Evolutionary conservation across 352 stramenopile species (phyloP).

Genomic region (Pythium dissotocum): DNA sequence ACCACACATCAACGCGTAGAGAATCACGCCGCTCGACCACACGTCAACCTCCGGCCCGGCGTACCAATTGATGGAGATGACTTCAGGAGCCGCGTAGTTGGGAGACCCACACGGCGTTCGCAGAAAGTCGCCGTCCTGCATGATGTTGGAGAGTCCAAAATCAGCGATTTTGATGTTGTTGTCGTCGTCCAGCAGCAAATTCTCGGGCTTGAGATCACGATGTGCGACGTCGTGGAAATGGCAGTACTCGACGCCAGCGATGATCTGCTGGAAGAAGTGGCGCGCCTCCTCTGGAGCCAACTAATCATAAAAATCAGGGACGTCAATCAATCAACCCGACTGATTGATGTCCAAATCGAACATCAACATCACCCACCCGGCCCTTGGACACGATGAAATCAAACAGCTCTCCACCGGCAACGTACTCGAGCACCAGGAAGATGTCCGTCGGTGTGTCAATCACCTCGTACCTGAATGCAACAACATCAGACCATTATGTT

Average conservation of each 20-base stretch:
- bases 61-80: constrained; percentile 98
- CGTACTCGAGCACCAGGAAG: constrained; percentile 95
- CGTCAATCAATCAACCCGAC: background rate
- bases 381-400: constrained; percentile 99
- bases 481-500: background rate
- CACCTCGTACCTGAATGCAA: constrained; percentile 89
- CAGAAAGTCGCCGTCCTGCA: constrained; percentile 98
- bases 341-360: background rate
- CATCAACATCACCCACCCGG: constrained; percentile 39
- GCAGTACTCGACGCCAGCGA: constrained; percentile 99
- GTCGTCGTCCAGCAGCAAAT: constrained; percentile 96
- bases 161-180: constrained; percentile 99
- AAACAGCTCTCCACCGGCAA: constrained; percentile 94
- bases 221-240: constrained; percentile 99
- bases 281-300: constrained; percentile 96
- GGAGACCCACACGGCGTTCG: constrained; percentile 97
- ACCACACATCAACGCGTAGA: constrained; percentile 98
- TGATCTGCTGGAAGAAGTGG: constrained; percentile 99
- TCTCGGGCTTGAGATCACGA: constrained; percentile 98
- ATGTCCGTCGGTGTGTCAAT: constrained; percentile 99
- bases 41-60: constrained; percentile 98
- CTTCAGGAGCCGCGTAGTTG: constrained; percentile 99
- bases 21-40: constrained; percentile 98
- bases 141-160: constrained; percentile 99
- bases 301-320: constrained; percentile 24